phyloP scores from a whole-genome alignment of 2,329 filamentous ascomycete species.

The Ascochyta rabiei region DNA sequence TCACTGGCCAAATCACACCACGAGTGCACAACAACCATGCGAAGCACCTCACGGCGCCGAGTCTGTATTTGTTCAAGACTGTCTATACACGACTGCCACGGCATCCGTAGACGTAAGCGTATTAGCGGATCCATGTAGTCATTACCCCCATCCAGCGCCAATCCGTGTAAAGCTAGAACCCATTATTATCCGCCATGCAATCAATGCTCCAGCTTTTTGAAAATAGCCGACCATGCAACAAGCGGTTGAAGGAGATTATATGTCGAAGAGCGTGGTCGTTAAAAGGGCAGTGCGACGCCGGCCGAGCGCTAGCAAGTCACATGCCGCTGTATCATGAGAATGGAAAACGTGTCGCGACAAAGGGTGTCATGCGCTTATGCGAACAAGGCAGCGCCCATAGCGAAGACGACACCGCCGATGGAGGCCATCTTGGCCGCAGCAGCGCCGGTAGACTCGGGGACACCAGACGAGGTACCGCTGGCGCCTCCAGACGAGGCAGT shows the following conservation, averaged over 20 bases:
- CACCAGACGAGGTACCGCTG: slow-evolving; percentile 14
- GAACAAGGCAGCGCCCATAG: slow-evolving; percentile 37
- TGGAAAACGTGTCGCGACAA: not conserved
- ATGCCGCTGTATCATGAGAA: slow-evolving; percentile 15
- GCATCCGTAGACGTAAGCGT: slow-evolving; percentile 14
- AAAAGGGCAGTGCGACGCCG: slow-evolving; percentile 9
- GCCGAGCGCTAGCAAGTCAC: not conserved
- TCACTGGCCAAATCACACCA: not conserved
- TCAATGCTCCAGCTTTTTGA: slow-evolving; percentile 18
- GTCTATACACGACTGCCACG: slow-evolving; percentile 28
- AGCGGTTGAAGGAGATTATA: slow-evolving; percentile 14
- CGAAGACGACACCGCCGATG: slow-evolving; percentile 37
- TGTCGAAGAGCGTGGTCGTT: slow-evolving; percentile 20
- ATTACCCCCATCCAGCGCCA: slow-evolving; percentile 5
- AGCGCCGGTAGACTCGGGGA: slow-evolving; percentile 30
- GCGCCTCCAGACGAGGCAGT: slow-evolving; percentile 7
- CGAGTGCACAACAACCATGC: not conserved
- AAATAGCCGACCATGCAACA: slow-evolving; percentile 20
- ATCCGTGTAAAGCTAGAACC: slow-evolving; percentile 9
- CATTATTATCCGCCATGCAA: slow-evolving; percentile 19
- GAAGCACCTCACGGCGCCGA: not conserved
- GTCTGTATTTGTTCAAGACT: slow-evolving; percentile 20
- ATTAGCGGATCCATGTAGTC: slow-evolving; percentile 24
- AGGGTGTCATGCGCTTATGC: slow-evolving; percentile 24
- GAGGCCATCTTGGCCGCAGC: slow-evolving; percentile 37